Conservation (phyloP, 768 basidiomycete genomes). For the Suillus variegatus region DNA sequence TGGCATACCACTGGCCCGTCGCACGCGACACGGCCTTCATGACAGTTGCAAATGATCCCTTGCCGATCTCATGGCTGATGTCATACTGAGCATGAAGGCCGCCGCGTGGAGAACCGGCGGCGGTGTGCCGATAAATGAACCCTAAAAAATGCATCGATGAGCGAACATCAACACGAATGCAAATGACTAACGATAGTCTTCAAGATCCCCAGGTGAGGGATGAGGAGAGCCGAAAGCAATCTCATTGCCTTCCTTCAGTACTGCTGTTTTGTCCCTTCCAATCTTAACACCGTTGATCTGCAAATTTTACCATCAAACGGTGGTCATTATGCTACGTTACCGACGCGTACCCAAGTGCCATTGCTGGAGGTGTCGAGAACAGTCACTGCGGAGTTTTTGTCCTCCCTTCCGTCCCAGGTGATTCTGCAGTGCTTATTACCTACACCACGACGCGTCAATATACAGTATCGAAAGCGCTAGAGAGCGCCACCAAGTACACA, state of each 20-base stretch:
- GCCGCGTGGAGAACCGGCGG: conserved; percentile 45
- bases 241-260: conserved; percentile 71
- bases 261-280: conserved; percentile 37
- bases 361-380: conserved; percentile 42
- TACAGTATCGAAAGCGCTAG: conserved; percentile 16
- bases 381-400: conserved; percentile 32
- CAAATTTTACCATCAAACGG: not conserved
- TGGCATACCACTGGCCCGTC: conserved; percentile 77
- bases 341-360: conserved; percentile 41
- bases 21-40: conserved; percentile 74
- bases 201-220: conserved; percentile 48
- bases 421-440: conserved; percentile 41
- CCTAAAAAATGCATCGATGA: conserved; percentile 38
- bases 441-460: conserved; percentile 32
- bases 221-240: conserved; percentile 75
- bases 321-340: not conserved
- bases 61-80: conserved; percentile 71
- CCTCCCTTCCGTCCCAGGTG: conserved; percentile 36
- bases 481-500: conserved; percentile 6
- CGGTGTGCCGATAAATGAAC: conserved; percentile 70
- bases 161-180: not conserved
- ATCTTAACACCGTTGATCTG: conserved; percentile 45
- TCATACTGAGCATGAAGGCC: conserved; percentile 71
- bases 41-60: conserved; percentile 91
- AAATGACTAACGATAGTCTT: conserved; percentile 71